Conservation (phyloP, 768 basidiomycete species). For the Lepiota subincarnata region DNA sequence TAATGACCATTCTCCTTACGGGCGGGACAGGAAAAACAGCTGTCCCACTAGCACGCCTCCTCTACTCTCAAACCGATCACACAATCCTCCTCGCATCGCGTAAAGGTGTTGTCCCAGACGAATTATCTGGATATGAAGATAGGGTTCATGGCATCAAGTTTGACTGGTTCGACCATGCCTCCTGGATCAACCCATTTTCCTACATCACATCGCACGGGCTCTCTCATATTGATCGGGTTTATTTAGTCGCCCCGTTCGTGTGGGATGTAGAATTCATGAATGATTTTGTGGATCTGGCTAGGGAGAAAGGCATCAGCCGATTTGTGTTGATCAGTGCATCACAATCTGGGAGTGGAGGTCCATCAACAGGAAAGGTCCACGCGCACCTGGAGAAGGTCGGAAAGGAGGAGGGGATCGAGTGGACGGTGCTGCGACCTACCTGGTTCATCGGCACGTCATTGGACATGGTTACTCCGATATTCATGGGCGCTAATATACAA, state of each 20-base stretch:
- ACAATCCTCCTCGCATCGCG: slow-evolving; percentile 27
- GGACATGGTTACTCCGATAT: too few species aligned
- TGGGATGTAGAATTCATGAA: slow-evolving; percentile 1
- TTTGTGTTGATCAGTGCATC: slow-evolving; percentile 15
- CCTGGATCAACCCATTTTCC: slow-evolving; percentile 12
- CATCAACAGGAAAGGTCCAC: slow-evolving; percentile 25
- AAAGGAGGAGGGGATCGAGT: slow-evolving; percentile 27
- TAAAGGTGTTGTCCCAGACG: slow-evolving; percentile 13
- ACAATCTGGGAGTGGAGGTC: slow-evolving; percentile 2
- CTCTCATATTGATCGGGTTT: slow-evolving; percentile 11
- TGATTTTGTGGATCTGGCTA: too few species aligned
- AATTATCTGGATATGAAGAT: too few species aligned
- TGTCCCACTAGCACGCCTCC: slow-evolving; percentile 21
- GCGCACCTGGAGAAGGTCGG: slow-evolving; percentile 28
- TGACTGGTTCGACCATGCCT: slow-evolving; percentile 31
- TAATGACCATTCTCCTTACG: slow-evolving; percentile 31
- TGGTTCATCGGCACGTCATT: slow-evolving; percentile 31
- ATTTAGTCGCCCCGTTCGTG: slow-evolving; percentile 21
- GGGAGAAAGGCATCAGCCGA: too few species aligned
- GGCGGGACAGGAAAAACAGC: slow-evolving; percentile 13
- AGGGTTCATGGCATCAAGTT: slow-evolving; percentile 26
- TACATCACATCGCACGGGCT: not conserved
- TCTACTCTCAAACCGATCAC: slow-evolving; percentile 19
- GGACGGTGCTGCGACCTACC: slow-evolving; percentile 30
- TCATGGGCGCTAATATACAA: not conserved